Conservation (phyloP, 1,139 yeast species). For the Blastobotrys persicus region DNA sequence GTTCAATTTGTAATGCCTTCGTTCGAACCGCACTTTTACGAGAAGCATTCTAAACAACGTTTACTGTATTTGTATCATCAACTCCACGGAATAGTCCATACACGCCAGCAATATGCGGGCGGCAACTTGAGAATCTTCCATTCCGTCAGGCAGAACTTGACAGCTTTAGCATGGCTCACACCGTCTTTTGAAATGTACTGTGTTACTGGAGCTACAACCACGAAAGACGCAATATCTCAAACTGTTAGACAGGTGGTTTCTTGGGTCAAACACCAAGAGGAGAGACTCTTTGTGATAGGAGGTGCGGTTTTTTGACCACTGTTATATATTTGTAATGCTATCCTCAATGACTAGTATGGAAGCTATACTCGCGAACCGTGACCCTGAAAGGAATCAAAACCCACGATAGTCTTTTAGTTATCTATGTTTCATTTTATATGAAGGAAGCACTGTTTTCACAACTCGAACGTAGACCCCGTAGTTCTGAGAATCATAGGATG, state of each 20-base stretch:
- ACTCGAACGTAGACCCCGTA: no score
- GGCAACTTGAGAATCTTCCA: slow-evolving; percentile 34
- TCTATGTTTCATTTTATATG: no score
- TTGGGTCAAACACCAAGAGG: slow-evolving; percentile 59
- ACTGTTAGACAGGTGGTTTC: slow-evolving; percentile 52
- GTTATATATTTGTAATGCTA: background rate
- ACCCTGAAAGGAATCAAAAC: no score
- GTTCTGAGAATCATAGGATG: no score
- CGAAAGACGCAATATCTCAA: slow-evolving; percentile 47
- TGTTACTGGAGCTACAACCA: slow-evolving; percentile 49
- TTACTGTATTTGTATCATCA: slow-evolving; percentile 46
- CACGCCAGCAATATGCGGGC: slow-evolving; percentile 24
- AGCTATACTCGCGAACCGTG: no score
- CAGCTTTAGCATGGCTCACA: slow-evolving; percentile 56
- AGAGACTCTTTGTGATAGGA: slow-evolving; percentile 56
- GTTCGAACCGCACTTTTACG: slow-evolving; percentile 34
- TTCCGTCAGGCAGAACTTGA: slow-evolving; percentile 36
- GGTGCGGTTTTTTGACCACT: slow-evolving; percentile 54
- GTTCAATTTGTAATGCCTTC: slow-evolving; percentile 57
- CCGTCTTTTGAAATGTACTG: slow-evolving; percentile 56
- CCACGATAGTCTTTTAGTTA: no score
- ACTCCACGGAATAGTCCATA: slow-evolving; percentile 40
- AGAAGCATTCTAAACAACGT: slow-evolving; percentile 33
- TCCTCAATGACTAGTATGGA: no score
- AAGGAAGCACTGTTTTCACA: no score